Conservation (phyloP, 2,329 filamentous ascomycete species). For the Fusarium protoensiforme region DNA sequence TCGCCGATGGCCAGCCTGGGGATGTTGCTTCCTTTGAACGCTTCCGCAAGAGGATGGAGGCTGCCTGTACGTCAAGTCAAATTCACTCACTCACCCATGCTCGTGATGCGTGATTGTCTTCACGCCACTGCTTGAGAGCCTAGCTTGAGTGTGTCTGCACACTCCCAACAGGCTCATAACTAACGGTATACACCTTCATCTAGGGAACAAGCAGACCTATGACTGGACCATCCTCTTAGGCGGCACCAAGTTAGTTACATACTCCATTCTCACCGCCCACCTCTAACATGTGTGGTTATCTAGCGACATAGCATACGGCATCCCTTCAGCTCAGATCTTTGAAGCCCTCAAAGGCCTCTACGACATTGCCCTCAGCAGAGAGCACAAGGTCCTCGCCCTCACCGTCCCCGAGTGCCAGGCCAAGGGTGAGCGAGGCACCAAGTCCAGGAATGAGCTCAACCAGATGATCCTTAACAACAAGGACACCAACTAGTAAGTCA, state of each 20-base stretch:
- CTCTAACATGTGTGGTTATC: background rate
- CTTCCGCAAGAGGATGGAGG: conserved; percentile 47
- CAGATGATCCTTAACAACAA: conserved; percentile 61
- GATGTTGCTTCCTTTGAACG: conserved; percentile 56
- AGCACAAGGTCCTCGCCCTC: conserved; percentile 69
- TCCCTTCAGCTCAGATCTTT: conserved; percentile 57
- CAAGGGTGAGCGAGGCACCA: conserved; percentile 43
- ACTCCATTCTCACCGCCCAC: background rate
- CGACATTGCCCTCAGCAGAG: conserved; percentile 59
- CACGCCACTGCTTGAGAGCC: background rate
- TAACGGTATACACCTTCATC: background rate
- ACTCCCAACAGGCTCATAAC: background rate
- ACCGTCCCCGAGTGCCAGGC: conserved; percentile 67
- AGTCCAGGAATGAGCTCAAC: conserved; percentile 61
- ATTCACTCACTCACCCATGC: background rate
- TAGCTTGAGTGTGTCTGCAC: background rate
- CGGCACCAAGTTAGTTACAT: conserved; percentile 66
- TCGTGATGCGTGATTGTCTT: background rate
- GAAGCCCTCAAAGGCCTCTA: conserved; percentile 61
- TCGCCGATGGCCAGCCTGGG: conserved; percentile 62
- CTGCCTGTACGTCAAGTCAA: conserved; percentile 47
- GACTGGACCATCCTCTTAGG: conserved; percentile 74
- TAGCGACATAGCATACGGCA: conserved; percentile 62
- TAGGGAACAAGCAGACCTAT: conserved; percentile 48
- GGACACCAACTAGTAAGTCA: conserved; percentile 63